phyloP scores from a whole-genome alignment of 140 eudicot species.

The Ambrosia hybrid region DNA sequence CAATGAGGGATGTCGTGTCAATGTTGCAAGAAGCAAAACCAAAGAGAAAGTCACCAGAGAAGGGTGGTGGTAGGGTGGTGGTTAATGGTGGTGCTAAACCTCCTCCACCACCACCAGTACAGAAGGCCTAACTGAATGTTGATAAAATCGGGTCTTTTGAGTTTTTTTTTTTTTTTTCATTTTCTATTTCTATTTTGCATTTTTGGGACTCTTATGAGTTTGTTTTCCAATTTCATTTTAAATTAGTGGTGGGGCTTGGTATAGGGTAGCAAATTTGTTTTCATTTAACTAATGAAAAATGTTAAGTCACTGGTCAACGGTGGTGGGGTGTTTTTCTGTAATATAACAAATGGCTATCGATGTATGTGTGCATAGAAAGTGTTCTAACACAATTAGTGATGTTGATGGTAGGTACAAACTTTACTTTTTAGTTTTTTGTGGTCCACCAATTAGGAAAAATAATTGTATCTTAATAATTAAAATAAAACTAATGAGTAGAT shows the following conservation, averaged over 20 bases:
- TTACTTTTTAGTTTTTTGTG: constrained; percentile 9
- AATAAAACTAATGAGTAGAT: too few species aligned
- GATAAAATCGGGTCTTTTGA: constrained; percentile 24
- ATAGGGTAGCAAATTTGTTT: constrained; percentile 43
- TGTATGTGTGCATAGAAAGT: constrained; percentile 14
- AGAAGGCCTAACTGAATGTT: constrained; percentile 37
- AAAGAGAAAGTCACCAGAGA: constrained; percentile 59
- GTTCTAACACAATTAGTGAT: constrained; percentile 19
- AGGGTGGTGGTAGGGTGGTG: constrained; percentile 27
- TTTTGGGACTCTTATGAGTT: constrained; percentile 10
- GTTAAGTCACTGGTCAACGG: constrained; percentile 26
- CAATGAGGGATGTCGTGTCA: constrained; percentile 98
- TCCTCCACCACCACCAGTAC: constrained; percentile 30
- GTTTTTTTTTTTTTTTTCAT: not conserved
- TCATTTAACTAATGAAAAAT: constrained; percentile 25
- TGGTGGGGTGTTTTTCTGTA: constrained; percentile 18
- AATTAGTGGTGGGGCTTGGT: constrained; percentile 62
- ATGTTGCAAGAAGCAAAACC: constrained; percentile 97
- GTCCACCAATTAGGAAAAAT: not conserved
- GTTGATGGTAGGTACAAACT: constrained; percentile 17
- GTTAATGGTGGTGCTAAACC: constrained; percentile 32
- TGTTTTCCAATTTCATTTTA: constrained; percentile 2
- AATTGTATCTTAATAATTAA: not conserved
- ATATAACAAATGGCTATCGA: constrained; percentile 17
- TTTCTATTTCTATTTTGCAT: not conserved